Percentiles rank a stretch among this genome's conserved stretches.
Conservation (phyloP, 2,329 filamentous ascomycete species). For the Diaporthe eres region DNA sequence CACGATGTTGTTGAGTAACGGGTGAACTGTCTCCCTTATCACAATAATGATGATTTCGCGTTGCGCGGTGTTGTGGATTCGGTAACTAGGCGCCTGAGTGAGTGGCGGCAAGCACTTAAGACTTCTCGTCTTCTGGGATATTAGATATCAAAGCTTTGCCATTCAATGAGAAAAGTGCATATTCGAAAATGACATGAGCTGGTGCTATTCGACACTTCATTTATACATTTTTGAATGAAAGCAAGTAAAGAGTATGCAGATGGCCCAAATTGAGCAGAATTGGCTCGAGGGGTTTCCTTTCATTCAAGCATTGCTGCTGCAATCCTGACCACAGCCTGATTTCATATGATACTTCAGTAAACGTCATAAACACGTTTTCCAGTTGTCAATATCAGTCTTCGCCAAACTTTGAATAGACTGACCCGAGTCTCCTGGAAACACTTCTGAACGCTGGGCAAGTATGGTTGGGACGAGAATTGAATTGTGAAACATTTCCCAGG, state of each 20-base stretch:
- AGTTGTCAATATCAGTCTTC: neutral
- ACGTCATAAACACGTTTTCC: neutral
- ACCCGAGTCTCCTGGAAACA: neutral
- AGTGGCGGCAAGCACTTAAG: neutral
- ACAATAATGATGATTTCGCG: neutral
- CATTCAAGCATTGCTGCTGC: neutral
- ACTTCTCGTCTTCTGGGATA: neutral
- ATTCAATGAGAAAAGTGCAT: neutral
- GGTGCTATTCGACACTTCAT: neutral
- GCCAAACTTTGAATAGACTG: neutral
- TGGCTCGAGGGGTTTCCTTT: neutral
- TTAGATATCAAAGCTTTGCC: neutral
- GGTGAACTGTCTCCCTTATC: no score
- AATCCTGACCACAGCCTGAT: neutral
- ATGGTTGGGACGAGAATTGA: no score
- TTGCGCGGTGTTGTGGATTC: neutral
- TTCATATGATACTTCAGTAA: no score
- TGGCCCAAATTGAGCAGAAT: no score
- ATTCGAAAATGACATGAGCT: neutral
- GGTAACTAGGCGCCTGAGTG: neutral
- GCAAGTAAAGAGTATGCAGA: neutral
- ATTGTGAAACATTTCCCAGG: neutral
- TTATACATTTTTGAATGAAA: neutral
- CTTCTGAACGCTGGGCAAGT: neutral
- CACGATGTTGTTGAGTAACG: conserved; percentile 23